phyloP scores from a whole-genome alignment of 495 filamentous ascomycete genomes.

The Thozetella sp. region DNA sequence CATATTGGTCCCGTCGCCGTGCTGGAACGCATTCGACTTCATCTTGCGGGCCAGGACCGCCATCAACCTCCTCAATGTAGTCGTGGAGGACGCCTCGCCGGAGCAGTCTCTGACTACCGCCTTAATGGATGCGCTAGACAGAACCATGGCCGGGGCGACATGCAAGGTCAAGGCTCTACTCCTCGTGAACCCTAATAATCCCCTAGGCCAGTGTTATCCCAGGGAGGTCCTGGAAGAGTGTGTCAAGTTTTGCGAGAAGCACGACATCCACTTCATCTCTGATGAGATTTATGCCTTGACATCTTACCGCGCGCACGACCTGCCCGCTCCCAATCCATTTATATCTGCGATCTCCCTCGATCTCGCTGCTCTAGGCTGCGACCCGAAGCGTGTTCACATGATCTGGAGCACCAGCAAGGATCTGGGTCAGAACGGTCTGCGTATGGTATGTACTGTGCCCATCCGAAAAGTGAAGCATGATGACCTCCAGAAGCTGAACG shows the following conservation, averaged over 20 bases:
- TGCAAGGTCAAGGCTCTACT: background rate
- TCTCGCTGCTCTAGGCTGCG: background rate
- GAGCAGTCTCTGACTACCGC: too few relatives aligned
- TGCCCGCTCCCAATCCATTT: background rate
- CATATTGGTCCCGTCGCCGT: too few relatives aligned
- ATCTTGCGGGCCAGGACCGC: too few relatives aligned
- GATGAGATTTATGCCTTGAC: constrained; percentile 15
- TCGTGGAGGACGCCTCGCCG: too few relatives aligned
- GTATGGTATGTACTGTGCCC: too few relatives aligned
- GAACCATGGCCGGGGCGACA: too few relatives aligned
- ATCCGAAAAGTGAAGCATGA: too few relatives aligned
- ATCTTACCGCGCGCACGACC: background rate
- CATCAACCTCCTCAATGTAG: too few relatives aligned
- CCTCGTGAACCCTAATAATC: background rate
- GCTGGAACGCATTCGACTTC: too few relatives aligned
- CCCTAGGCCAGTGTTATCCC: background rate
- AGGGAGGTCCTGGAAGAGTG: background rate
- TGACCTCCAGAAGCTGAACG: too few relatives aligned
- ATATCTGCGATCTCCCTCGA: background rate
- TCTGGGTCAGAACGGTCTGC: background rate
- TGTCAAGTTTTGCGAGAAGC: constrained; percentile 7
- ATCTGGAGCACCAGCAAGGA: background rate
- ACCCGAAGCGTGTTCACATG: background rate
- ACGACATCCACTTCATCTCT: constrained; percentile 10
- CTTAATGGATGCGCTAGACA: too few relatives aligned